Conservation (phyloP, 495 filamentous ascomycete species). For the Platismatia glauca region DNA sequence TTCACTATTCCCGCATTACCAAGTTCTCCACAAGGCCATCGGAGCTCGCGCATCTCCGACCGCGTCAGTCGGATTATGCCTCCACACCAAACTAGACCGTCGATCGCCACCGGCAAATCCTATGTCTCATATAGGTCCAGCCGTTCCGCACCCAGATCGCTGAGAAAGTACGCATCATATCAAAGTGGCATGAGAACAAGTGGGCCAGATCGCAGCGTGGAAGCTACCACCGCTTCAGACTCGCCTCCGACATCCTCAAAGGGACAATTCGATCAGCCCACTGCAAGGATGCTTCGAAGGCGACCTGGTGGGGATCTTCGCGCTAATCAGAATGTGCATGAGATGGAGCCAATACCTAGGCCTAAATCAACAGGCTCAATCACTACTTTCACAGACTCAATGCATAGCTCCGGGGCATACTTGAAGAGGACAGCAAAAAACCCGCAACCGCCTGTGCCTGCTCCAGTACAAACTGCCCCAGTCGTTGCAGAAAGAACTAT, state of each 20-base stretch:
- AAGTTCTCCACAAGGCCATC: background rate
- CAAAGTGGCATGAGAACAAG: slow-evolving; percentile 60
- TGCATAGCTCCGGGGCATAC: slow-evolving; percentile 49
- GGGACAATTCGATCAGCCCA: slow-evolving; percentile 32
- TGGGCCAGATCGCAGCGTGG: slow-evolving; percentile 50
- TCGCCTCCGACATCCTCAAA: slow-evolving; percentile 31
- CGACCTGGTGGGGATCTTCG: slow-evolving; percentile 85
- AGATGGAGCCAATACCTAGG: slow-evolving; percentile 50
- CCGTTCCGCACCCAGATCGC: slow-evolving; percentile 17
- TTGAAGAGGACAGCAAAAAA: slow-evolving; percentile 20
- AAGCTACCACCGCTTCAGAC: slow-evolving; percentile 47
- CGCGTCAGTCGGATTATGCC: background rate
- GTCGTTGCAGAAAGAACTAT: slow-evolving; percentile 36
- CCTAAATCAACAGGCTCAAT: slow-evolving; percentile 67
- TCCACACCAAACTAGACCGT: slow-evolving; percentile 9
- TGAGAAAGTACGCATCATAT: slow-evolving; percentile 62
- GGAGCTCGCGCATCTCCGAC: slow-evolving; percentile 5
- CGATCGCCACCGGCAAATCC: slow-evolving; percentile 17
- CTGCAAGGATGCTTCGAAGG: slow-evolving; percentile 58
- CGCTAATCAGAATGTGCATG: slow-evolving; percentile 64
- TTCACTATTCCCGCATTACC: slow-evolving; percentile 11
- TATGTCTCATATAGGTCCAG: slow-evolving; percentile 18
- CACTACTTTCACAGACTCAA: slow-evolving; percentile 58
- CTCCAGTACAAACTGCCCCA: slow-evolving; percentile 28
- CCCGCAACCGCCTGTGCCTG: slow-evolving; percentile 13